Evolutionary conservation across 257 asterid genomes (phyloP).

Genomic region (Scutellaria baicalensis): DNA sequence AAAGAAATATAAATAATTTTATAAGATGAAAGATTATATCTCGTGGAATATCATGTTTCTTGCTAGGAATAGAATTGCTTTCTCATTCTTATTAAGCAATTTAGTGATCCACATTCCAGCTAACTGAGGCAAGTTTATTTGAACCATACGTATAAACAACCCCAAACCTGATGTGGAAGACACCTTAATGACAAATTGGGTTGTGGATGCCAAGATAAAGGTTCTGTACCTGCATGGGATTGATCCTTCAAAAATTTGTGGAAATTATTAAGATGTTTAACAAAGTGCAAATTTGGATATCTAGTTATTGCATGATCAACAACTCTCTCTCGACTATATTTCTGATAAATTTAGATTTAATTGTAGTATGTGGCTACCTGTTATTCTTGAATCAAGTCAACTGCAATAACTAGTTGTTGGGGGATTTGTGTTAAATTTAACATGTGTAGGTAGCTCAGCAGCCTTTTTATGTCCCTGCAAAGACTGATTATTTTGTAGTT

Average conservation of each 20-base stretch:
- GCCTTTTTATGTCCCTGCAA: not conserved
- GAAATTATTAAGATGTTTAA: slow-evolving; percentile 9
- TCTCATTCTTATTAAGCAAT: slow-evolving; percentile 2
- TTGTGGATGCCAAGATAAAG: slow-evolving; percentile 16
- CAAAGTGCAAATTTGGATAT: slow-evolving; percentile 1
- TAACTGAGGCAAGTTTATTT: slow-evolving; percentile 14
- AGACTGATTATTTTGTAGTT: not conserved
- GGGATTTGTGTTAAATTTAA: too few relatives aligned
- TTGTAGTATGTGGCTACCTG: too few relatives aligned
- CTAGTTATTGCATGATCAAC: not conserved
- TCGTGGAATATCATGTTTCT: slow-evolving; percentile 1
- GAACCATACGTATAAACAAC: slow-evolving; percentile 11
- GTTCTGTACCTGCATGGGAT: slow-evolving; percentile 12
- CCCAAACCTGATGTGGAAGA: slow-evolving; percentile 15
- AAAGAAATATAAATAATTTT: not conserved
- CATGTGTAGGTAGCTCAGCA: not conserved
- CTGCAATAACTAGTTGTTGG: too few relatives aligned
- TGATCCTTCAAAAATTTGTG: slow-evolving; percentile 2
- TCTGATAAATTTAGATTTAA: too few relatives aligned
- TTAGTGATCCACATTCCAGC: slow-evolving; percentile 25
- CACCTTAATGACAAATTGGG: slow-evolving; percentile 14
- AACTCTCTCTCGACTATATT: not conserved
- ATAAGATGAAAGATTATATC: not conserved
- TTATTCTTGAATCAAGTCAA: too few relatives aligned
- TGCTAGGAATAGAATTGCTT: not conserved